Conservation (phyloP, 1,139 yeast genomes). For the Meyerozyma sp. region DNA sequence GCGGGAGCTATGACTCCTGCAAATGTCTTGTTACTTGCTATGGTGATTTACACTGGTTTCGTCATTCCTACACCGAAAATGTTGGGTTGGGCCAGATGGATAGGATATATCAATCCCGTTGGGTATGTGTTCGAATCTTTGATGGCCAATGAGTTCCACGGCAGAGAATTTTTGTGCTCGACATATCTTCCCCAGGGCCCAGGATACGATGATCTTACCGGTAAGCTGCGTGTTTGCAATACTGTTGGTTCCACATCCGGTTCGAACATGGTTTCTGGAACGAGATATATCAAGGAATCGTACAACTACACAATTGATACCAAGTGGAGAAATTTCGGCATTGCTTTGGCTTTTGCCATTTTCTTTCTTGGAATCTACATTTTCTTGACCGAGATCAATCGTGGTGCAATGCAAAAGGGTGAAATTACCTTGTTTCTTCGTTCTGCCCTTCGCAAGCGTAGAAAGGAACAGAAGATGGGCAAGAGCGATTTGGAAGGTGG, state of each 20-base stretch:
- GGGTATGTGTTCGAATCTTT: constrained; percentile 12
- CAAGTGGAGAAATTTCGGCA: constrained; percentile 7
- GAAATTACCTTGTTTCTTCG: constrained; percentile 5
- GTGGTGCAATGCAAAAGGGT: constrained; percentile 7
- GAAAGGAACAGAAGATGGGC: not conserved
- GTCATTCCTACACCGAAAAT: constrained; percentile 12
- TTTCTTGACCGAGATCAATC: constrained; percentile 6
- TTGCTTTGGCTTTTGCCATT: constrained; percentile 3
- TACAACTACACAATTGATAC: constrained; percentile 3
- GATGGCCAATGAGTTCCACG: constrained; percentile 12
- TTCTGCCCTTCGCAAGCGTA: not conserved
- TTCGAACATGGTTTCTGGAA: constrained; percentile 2
- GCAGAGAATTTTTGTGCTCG: constrained; percentile 10
- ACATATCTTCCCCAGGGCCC: constrained; percentile 9
- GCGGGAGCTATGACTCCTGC: constrained; percentile 16
- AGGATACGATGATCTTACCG: constrained; percentile 6
- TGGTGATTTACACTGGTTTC: constrained; percentile 15
- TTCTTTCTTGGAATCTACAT: constrained; percentile 5
- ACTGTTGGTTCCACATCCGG: constrained; percentile 4
- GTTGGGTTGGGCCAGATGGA: constrained; percentile 16
- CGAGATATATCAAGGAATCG: constrained; percentile 2
- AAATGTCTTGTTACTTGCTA: constrained; percentile 11
- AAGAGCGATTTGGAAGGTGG: not conserved
- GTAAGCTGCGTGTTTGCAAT: constrained; percentile 5
- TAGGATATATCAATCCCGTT: constrained; percentile 13